phyloP scores from a whole-genome alignment of 805 yeast genomes.

The Starmera quercuum region DNA sequence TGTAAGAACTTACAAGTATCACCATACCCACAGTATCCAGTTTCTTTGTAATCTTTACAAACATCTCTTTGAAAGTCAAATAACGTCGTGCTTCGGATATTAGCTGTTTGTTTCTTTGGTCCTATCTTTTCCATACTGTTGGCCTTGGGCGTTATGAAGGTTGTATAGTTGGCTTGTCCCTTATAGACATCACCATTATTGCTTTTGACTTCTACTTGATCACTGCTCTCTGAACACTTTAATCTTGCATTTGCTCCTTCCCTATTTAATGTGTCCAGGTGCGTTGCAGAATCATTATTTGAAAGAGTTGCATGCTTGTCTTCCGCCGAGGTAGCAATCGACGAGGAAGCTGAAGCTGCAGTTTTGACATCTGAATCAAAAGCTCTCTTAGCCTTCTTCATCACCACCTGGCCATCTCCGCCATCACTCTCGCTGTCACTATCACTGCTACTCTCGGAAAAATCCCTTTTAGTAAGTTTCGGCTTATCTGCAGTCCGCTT shows the following conservation, averaged over 20 bases:
- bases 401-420: slow-evolving; percentile 2
- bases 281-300: slow-evolving; percentile 18
- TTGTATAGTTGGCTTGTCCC: slow-evolving; percentile 20
- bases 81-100: slow-evolving; percentile 57
- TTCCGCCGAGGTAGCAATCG: no score
- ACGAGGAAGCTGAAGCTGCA: no score
- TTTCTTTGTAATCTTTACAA: slow-evolving; percentile 84
- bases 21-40: slow-evolving; percentile 96
- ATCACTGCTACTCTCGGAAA: slow-evolving; percentile 4
- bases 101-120: slow-evolving; percentile 32
- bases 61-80: slow-evolving; percentile 90
- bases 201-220: slow-evolving; percentile 2
- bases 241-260: slow-evolving; percentile 13
- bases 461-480: slow-evolving; percentile 5
- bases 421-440: slow-evolving; percentile 7
- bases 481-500: slow-evolving; percentile 11
- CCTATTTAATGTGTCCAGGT: slow-evolving; percentile 8
- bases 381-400: slow-evolving; percentile 4
- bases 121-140: slow-evolving; percentile 22
- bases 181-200: slow-evolving; percentile 20
- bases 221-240: slow-evolving; percentile 9
- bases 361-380: not conserved
- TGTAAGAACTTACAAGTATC: slow-evolving; percentile 95
- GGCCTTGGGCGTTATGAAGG: slow-evolving; percentile 15
- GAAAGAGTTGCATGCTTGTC: no score